phyloP scores from a whole-genome alignment of 805 yeast species.

The Wickerhamiella occidentalis region DNA sequence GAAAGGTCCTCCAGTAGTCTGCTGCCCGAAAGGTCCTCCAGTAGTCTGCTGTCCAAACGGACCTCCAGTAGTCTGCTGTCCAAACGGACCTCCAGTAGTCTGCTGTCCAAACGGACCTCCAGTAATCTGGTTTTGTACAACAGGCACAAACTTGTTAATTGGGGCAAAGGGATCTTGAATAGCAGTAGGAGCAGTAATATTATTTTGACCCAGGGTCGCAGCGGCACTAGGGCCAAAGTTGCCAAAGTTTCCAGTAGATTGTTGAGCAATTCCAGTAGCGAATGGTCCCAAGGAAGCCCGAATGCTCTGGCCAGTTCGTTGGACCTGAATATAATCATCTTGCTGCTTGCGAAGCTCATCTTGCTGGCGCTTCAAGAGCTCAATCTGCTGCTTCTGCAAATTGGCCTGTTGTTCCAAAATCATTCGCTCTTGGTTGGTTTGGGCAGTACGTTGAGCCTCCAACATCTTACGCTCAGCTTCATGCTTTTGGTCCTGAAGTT shows the following conservation, averaged over 20 bases:
- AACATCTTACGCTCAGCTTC: slow-evolving; percentile 12
- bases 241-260: slow-evolving; percentile 31
- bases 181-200: slow-evolving; percentile 12
- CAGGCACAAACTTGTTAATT: slow-evolving; percentile 20
- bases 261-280: slow-evolving; percentile 31
- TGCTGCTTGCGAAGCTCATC: slow-evolving; percentile 22
- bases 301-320: slow-evolving; percentile 22
- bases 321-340: slow-evolving; percentile 25
- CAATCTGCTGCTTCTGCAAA: slow-evolving; percentile 24
- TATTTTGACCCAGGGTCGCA: slow-evolving; percentile 10
- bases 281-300: slow-evolving; percentile 28
- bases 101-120: slow-evolving; percentile 8
- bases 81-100: slow-evolving; percentile 16
- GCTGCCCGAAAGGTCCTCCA: slow-evolving; percentile 13
- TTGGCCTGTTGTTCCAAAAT: slow-evolving; percentile 25
- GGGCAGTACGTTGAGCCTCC: slow-evolving; percentile 11
- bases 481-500: slow-evolving; percentile 7
- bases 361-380: slow-evolving; percentile 23
- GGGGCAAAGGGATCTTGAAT: slow-evolving; percentile 21
- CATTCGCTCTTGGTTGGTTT: slow-evolving; percentile 23
- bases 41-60: slow-evolving; percentile 14
- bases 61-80: slow-evolving; percentile 9
- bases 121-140: neutral
- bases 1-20: slow-evolving; percentile 8
- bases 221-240: slow-evolving; percentile 27